Percentiles rank a stretch among this genome's conserved stretches.
phyloP scores from a whole-genome alignment of 805 yeast species.

The Candida hispaniensis region DNA sequence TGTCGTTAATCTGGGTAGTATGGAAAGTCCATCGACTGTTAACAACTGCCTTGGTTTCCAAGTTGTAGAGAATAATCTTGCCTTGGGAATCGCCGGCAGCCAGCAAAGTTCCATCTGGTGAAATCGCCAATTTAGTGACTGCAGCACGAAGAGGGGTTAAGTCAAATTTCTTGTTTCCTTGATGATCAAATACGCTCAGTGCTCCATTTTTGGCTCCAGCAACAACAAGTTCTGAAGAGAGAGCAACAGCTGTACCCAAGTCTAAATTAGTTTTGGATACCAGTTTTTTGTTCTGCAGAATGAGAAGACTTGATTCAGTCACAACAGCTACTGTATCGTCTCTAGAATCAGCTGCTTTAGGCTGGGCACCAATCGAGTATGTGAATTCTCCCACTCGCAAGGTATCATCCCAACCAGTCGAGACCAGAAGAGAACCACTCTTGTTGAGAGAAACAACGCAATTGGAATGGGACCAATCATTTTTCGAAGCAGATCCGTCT shows the following conservation, averaged over 20 bases:
- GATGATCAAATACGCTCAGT: slow-evolving; percentile 4
- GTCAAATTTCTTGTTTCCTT: slow-evolving; percentile 21
- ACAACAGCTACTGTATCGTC: slow-evolving; percentile 35
- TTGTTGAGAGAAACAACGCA: slow-evolving; percentile 37
- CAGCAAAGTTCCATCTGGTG: slow-evolving; percentile 54
- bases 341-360: slow-evolving; percentile 36
- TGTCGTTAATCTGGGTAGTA: slow-evolving; percentile 65
- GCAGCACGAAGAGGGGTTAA: slow-evolving; percentile 44
- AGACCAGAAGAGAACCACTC: slow-evolving; percentile 30
- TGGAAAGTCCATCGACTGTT: slow-evolving; percentile 97
- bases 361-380: slow-evolving; percentile 38
- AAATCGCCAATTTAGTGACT: slow-evolving; percentile 53
- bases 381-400: slow-evolving; percentile 34
- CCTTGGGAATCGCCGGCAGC: slow-evolving; percentile 88
- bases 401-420: slow-evolving; percentile 88
- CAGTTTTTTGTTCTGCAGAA: slow-evolving; percentile 27
- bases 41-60: slow-evolving; percentile 39
- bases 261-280: slow-evolving; percentile 29
- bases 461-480: slow-evolving; percentile 44
- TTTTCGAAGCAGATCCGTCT: slow-evolving; percentile 2
- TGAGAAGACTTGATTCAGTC: slow-evolving; percentile 35
- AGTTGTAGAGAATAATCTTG: slow-evolving; percentile 63
- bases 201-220: slow-evolving; percentile 35
- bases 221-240: slow-evolving; percentile 36
- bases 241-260: slow-evolving; percentile 38